Evolutionary conservation across 2,329 filamentous ascomycete species (phyloP).

Genomic region (Alternaria postmessia): DNA sequence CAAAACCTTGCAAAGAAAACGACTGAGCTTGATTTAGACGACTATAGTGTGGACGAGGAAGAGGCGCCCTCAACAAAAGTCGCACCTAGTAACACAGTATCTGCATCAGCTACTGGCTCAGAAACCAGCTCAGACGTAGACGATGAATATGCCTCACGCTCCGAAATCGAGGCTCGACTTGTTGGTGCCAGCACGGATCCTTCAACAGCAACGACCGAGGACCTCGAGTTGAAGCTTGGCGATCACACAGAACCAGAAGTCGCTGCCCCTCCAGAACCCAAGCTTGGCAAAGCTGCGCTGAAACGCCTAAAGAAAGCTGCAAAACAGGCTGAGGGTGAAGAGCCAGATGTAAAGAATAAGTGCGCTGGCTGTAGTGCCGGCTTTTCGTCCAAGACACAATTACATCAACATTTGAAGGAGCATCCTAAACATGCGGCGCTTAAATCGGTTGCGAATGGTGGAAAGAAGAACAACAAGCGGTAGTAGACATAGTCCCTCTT

Average conservation of each 20-base stretch:
- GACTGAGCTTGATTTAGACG: slow-evolving; percentile 23
- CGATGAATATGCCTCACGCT: slow-evolving; percentile 49
- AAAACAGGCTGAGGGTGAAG: slow-evolving; percentile 46
- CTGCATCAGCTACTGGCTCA: neutral
- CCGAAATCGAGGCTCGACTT: slow-evolving; percentile 48
- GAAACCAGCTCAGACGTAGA: slow-evolving; percentile 31
- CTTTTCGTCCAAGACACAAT: slow-evolving; percentile 76
- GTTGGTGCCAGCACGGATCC: slow-evolving; percentile 21
- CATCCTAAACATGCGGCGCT: slow-evolving; percentile 68
- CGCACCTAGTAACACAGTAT: neutral
- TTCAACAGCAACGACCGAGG: slow-evolving; percentile 11
- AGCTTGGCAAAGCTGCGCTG: slow-evolving; percentile 58
- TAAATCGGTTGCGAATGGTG: slow-evolving; percentile 19
- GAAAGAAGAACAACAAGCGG: slow-evolving; percentile 37
- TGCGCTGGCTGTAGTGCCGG: slow-evolving; percentile 80
- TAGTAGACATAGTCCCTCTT: slow-evolving; percentile 3
- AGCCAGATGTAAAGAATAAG: slow-evolving; percentile 61
- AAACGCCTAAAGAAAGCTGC: slow-evolving; percentile 58
- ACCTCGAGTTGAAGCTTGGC: slow-evolving; percentile 11
- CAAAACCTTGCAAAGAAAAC: slow-evolving; percentile 29
- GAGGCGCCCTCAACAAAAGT: slow-evolving; percentile 9
- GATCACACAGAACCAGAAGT: slow-evolving; percentile 8
- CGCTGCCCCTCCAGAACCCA: slow-evolving; percentile 34
- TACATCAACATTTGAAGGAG: slow-evolving; percentile 77
- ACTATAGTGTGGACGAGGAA: slow-evolving; percentile 22